Conservation (phyloP, 495 filamentous ascomycete species). For the Aspergillus diversus region DNA sequence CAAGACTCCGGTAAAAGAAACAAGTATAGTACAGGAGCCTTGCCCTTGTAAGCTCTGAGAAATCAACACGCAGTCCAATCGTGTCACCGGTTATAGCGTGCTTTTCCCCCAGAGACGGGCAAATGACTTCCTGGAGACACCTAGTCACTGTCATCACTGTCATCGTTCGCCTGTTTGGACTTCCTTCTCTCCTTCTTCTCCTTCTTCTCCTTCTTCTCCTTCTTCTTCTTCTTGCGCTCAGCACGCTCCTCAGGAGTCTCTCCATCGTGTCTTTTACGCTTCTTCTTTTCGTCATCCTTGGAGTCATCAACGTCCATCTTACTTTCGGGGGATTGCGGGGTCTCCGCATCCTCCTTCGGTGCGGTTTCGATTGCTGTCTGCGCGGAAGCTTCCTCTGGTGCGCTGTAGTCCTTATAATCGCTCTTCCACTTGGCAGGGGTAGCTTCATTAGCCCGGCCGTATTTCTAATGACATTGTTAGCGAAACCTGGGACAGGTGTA, state of each 20-base stretch:
- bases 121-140: slow-evolving; percentile 38
- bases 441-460: slow-evolving; percentile 83
- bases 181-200: slow-evolving; percentile 73
- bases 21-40: slow-evolving; percentile 47
- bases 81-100: slow-evolving; percentile 2
- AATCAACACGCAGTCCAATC: slow-evolving; percentile 1
- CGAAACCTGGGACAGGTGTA: slow-evolving; percentile 6
- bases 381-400: slow-evolving; percentile 48
- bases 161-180: slow-evolving; percentile 59
- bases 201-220: slow-evolving; percentile 74
- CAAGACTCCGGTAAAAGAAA: slow-evolving; percentile 46
- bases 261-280: slow-evolving; percentile 80
- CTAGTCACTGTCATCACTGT: slow-evolving; percentile 62
- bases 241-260: slow-evolving; percentile 77
- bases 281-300: slow-evolving; percentile 61
- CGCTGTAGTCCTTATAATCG: slow-evolving; percentile 86
- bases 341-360: slow-evolving; percentile 42
- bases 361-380: slow-evolving; percentile 48
- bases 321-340: slow-evolving; percentile 33
- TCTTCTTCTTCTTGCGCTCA: slow-evolving; percentile 76
- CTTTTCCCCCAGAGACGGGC: slow-evolving; percentile 14
- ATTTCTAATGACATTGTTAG: slow-evolving; percentile 64
- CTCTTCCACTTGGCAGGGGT: slow-evolving; percentile 90
- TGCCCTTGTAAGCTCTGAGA: slow-evolving; percentile 26
- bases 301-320: slow-evolving; percentile 47